Evolutionary conservation across 495 filamentous ascomycete genomes (phyloP).

Genomic region (Podospora didyma): DNA sequence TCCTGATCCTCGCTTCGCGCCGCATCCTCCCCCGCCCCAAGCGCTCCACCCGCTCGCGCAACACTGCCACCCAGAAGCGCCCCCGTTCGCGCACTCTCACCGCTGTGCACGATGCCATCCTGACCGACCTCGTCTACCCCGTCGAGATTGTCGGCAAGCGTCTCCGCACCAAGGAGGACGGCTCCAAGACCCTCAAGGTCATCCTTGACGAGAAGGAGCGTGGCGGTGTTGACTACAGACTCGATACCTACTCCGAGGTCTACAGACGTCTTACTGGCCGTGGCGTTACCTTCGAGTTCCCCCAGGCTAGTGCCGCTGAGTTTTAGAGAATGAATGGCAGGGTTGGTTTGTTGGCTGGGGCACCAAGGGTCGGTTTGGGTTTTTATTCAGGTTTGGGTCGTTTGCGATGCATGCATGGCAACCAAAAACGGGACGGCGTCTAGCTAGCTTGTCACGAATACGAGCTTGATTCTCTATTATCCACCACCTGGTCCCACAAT

Average conservation of each 20-base stretch:
- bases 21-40: constrained; percentile 97
- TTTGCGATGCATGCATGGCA: constrained; percentile 27
- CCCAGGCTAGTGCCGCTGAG: constrained; percentile 68
- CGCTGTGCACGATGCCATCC: constrained; percentile 95
- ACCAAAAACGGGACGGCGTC: constrained; percentile 35
- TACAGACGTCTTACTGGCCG: constrained; percentile 95
- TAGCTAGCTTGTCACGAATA: constrained; percentile 35
- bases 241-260: constrained; percentile 98
- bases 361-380: constrained; percentile 24
- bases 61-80: constrained; percentile 94
- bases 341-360: constrained; percentile 24
- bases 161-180: constrained; percentile 92
- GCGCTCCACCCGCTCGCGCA: constrained; percentile 90
- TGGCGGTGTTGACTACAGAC: constrained; percentile 94
- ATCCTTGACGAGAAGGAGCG: constrained; percentile 99
- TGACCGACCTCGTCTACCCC: constrained; percentile 94
- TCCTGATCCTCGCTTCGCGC: constrained; percentile 96
- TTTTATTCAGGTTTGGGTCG: constrained; percentile 28
- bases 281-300: constrained; percentile 95
- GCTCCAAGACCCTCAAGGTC: constrained; percentile 95
- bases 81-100: constrained; percentile 95
- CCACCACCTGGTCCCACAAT: constrained; percentile 10
- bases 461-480: constrained; percentile 23
- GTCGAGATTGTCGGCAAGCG: constrained; percentile 99
- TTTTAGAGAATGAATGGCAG: constrained; percentile 55